Conservation (phyloP, 495 filamentous ascomycete genomes). For the Chlorociboria aeruginascens region DNA sequence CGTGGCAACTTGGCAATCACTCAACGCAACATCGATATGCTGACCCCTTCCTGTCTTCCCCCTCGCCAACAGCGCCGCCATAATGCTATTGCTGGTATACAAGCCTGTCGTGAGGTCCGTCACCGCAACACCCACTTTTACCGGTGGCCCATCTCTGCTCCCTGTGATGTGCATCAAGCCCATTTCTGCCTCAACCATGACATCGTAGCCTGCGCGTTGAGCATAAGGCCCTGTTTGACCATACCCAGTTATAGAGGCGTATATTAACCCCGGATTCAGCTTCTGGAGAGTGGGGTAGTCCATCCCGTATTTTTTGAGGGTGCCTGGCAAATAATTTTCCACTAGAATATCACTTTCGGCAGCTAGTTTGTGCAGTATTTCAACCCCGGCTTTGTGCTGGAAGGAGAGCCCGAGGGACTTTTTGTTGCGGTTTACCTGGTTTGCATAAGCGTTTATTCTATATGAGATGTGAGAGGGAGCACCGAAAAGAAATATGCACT, state of each 20-base stretch:
- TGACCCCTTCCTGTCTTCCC: conserved; percentile 62
- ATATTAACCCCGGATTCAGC: conserved; percentile 69
- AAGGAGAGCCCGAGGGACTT: conserved; percentile 90
- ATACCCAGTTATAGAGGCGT: conserved; percentile 52
- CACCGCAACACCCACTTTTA: conserved; percentile 94
- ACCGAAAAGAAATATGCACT: conserved; percentile 91
- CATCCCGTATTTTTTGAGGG: conserved; percentile 82
- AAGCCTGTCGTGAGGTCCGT: conserved; percentile 92
- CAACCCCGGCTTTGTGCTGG: conserved; percentile 66
- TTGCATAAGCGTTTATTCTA: neutral
- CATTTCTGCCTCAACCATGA: conserved; percentile 98
- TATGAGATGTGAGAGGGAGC: neutral
- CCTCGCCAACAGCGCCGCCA: conserved; percentile 78
- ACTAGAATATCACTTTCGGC: conserved; percentile 84
- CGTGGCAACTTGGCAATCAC: conserved; percentile 90
- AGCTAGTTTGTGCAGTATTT: conserved; percentile 75
- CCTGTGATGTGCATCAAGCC: conserved; percentile 98
- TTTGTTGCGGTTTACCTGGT: conserved; percentile 88
- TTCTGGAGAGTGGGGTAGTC: conserved; percentile 68
- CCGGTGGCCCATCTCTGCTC: conserved; percentile 72
- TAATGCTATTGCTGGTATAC: conserved; percentile 95
- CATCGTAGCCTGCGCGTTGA: conserved; percentile 86
- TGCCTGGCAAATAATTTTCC: conserved; percentile 90
- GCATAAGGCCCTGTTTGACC: conserved; percentile 92
- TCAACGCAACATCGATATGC: conserved; percentile 83